phyloP scores from a whole-genome alignment of 139 green algal species.

The Prasinococcaceae sp. region DNA sequence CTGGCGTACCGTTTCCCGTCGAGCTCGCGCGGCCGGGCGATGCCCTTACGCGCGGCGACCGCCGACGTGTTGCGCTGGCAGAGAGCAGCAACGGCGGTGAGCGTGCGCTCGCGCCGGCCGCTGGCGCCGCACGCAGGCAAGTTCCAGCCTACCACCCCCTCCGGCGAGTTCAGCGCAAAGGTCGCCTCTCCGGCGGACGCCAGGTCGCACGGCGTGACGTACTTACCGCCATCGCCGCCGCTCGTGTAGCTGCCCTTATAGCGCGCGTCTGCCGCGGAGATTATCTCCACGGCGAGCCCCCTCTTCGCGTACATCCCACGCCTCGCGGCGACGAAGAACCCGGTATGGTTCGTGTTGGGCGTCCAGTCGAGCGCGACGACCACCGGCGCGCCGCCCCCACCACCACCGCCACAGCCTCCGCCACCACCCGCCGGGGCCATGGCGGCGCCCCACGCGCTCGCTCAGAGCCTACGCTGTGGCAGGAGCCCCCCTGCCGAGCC shows the following conservation, averaged over 20 bases:
- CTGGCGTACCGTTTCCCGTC: constrained; percentile 58
- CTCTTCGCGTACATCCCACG: constrained; percentile 14
- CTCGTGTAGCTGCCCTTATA: constrained; percentile 48
- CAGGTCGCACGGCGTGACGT: too few relatives aligned
- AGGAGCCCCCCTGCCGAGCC: too few relatives aligned
- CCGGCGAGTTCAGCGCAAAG: constrained; percentile 11
- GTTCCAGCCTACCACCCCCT: constrained; percentile 9
- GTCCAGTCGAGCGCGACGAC: constrained; percentile 64
- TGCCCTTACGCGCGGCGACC: too few relatives aligned
- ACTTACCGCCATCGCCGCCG: too few relatives aligned
- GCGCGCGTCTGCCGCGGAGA: constrained; percentile 34
- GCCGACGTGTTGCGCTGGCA: constrained; percentile 31
- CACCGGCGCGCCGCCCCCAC: too few relatives aligned
- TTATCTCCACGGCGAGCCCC: constrained; percentile 37
- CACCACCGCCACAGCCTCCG: too few relatives aligned
- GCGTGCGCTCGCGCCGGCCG: constrained; percentile 1
- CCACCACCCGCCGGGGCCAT: background rate
- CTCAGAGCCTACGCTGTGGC: too few relatives aligned
- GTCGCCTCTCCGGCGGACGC: too few relatives aligned
- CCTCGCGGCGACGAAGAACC: constrained; percentile 34
- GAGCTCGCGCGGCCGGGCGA: too few relatives aligned
- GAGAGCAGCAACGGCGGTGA: constrained; percentile 7
- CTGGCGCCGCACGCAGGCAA: background rate
- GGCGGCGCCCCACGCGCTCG: too few relatives aligned
- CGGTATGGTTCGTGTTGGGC: constrained; percentile 63